These are phyloP conservation scores for Venturia pyrina DNA, from an alignment of 2,329 filamentous ascomycete genomes.

Conservation along the genomic window DNA sequence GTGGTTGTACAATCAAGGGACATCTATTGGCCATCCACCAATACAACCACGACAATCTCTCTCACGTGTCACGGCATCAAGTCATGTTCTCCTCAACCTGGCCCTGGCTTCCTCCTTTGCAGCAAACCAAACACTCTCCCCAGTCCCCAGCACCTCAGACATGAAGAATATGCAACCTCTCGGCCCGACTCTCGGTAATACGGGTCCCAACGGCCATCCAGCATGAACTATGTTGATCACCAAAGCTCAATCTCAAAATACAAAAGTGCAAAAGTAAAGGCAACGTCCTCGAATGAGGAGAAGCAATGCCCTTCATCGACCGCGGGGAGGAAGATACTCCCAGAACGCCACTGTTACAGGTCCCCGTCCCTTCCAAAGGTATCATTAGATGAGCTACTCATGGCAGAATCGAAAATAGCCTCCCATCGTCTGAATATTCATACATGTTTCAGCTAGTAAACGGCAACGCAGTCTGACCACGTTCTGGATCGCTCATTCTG, in stretches of 20 bases:
- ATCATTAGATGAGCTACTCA: not conserved
- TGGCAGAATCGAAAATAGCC: not conserved
- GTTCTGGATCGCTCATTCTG: constrained; percentile 46
- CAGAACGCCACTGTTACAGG: not conserved
- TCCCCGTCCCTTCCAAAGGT: not conserved
- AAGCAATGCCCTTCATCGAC: no score
- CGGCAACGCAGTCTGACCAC: constrained; percentile 36
- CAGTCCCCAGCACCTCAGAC: no score
- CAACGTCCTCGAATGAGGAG: no score
- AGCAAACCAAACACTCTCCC: no score
- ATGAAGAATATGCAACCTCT: not conserved
- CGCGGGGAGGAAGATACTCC: no score
- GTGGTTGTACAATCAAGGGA: not conserved
- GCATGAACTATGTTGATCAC: not conserved
- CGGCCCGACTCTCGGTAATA: not conserved
- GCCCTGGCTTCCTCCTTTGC: no score
- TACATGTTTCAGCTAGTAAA: constrained; percentile 15
- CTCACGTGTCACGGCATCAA: no score
- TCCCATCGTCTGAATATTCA: not conserved
- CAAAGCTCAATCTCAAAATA: no score
- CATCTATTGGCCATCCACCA: no score
- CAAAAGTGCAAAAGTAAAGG: no score
- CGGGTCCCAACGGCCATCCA: not conserved
- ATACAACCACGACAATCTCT: no score
- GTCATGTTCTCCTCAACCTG: no score